Conservation (phyloP, 1,284 basidiomycete species). For the Malassezia equina region DNA sequence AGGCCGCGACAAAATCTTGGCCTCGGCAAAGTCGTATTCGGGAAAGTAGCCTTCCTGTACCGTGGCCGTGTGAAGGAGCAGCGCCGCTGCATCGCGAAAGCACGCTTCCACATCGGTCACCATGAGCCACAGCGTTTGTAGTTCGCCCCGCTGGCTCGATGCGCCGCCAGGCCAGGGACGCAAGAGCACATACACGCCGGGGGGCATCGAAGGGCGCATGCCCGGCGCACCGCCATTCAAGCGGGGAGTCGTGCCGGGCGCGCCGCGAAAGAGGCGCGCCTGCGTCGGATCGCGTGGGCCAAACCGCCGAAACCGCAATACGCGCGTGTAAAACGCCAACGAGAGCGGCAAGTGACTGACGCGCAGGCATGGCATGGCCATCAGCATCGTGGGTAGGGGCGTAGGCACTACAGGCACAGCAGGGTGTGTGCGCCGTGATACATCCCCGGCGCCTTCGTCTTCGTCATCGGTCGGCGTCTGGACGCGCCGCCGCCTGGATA, state of each 20-base stretch:
- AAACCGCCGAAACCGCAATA: conserved; percentile 4
- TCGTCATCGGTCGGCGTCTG: not conserved
- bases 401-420: not conserved
- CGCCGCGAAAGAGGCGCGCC: conserved; percentile 8
- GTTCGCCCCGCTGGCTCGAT: not conserved
- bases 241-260: not conserved
- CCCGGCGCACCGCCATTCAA: not conserved
- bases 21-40: conserved; percentile 21
- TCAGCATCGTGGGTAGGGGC: not conserved
- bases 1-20: conserved; percentile 23
- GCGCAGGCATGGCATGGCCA: not conserved
- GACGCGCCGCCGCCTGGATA: not conserved
- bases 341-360: not conserved
- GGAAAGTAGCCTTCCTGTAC: conserved; percentile 26
- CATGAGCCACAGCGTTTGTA: conserved; percentile 1
- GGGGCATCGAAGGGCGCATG: not conserved
- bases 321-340: conserved; percentile 6
- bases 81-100: conserved; percentile 5
- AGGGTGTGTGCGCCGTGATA: not conserved
- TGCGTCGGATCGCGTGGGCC: not conserved
- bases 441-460: not conserved
- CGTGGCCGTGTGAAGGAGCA: not conserved
- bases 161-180: not conserved
- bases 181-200: conserved; percentile 8
- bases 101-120: conserved; percentile 7